Base-by-base conservation (phyloP, 345 rosid species). In the Erucastrum elatum region DNA sequence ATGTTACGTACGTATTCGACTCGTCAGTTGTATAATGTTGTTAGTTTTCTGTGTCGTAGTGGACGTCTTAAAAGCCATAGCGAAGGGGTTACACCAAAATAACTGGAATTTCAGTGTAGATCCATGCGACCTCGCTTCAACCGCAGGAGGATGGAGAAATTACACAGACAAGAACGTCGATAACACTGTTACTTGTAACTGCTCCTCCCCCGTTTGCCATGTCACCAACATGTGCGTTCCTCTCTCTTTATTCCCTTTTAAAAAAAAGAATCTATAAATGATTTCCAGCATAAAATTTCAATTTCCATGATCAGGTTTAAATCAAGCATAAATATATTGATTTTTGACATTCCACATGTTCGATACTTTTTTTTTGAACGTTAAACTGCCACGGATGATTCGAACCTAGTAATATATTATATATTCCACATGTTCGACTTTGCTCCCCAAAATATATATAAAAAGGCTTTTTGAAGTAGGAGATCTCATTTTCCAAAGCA, bases 71-170 rank as follows among this genome's bases (percentile, higher is more conserved):
- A 68, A 33, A 37, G 83, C 75, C 10, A 74, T 89, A 82, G 88
- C 74, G 26, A 82, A 59, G 70, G 85, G 51, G 13, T 16, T 91
- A 26, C 29, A 59, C 31, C n/a, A 4, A 25, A 59, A 59, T 6
- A 51, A 72, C 9, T 91, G 94, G 94, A 46, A 87, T 6, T 91
- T 87, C 56, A 44, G 13, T 6, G 83, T 83, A 6, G 89, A 92
- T 82, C 93, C 91, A 15, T 89, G 93, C 76, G 77, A 82, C 78
- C 46, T 53, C 5, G 4, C 64, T 41, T 66, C 76, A 8, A 2
- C 62, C 3, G 4, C 15, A 0, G 79, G 76, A 5, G 85, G 87
- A 7, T 88, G 94, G 96, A 73, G 46, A 0, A 2, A 15, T 6
- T 10, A 60, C 78, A 5, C 73, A 7, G 16, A n/a, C 25, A 51